Base-by-base conservation (phyloP, 805 yeast genomes). In the Lipomyces orientalis region DNA sequence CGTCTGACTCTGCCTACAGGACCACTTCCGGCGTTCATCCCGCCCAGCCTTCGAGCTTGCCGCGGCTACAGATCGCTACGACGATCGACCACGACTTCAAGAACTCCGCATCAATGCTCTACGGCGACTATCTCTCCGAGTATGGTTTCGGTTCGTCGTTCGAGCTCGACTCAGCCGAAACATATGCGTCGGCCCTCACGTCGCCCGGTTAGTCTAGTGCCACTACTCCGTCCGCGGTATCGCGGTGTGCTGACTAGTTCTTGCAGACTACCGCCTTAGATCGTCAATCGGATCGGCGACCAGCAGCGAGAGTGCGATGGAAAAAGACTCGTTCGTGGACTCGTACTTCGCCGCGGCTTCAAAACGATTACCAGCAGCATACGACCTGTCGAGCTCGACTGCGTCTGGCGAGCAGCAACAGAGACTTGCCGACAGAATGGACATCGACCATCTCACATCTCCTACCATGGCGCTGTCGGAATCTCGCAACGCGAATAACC, bases 271-370 rank as follows among this genome's bases (percentile, higher is more conserved):
- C 55, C 14, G 55, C 22, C 55, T 52, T 31, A 25, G 55, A 22
- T 52, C 55, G 22, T 31, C 34, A 2, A 25, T 25, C 34, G 55
- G 34, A 31, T 52, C 55, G 29, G 55, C 55, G 1, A 22, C 29
- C 55, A 25, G 55, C 12, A 25, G 14, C 34, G 25, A 52, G 34
- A 31, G n/a, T 31, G 34, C 60, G 6, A 33, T 56, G 29, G 60
- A 56, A 22, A 56, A 56, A 14, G 60, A 56, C 29, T 29, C 60
- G 35, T 56, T 56, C 60, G 37, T 39, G 10, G 60, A 56, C 56
- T 56, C 60, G 6, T 56, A 56, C 60, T 56, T 56, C 49, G 60
- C 19, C 5, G 60, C 60, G 5, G 60, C 60, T 12, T 25, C 29
- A 56, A 25, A 33, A 16, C 16, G n/a, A 12, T 52, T 12, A 10